These are phyloP conservation scores for Podochytrium sp. DNA, from an alignment of 192 early-diverging fungal species.

Conservation along the genomic window DNA sequence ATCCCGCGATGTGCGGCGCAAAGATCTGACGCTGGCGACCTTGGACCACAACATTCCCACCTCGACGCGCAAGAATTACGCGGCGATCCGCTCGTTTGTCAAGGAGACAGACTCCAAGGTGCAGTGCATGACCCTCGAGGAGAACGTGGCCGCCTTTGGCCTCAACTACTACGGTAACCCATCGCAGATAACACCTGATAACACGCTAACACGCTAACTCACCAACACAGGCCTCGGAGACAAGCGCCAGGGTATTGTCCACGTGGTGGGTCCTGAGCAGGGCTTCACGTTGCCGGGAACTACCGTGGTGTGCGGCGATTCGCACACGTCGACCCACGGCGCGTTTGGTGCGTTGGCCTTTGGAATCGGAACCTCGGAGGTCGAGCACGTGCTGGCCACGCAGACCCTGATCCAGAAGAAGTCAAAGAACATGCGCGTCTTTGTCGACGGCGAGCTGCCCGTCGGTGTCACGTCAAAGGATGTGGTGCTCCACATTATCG, in stretches of 20 bases:
- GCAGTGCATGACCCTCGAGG: conserved; percentile 69
- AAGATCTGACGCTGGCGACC: conserved; percentile 68
- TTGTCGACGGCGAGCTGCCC: conserved; percentile 50
- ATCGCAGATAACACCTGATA: neutral
- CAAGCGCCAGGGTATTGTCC: conserved; percentile 72
- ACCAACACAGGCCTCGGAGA: conserved; percentile 68
- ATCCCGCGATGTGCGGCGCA: conserved; percentile 55
- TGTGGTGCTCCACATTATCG: conserved; percentile 69
- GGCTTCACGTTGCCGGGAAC: conserved; percentile 76
- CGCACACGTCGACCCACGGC: conserved; percentile 75
- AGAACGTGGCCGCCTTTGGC: conserved; percentile 65
- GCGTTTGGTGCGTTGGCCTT: conserved; percentile 76
- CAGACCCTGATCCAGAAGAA: conserved; percentile 72
- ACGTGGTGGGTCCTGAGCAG: conserved; percentile 77
- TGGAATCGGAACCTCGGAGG: conserved; percentile 77
- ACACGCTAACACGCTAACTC: neutral
- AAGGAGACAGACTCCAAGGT: conserved; percentile 61
- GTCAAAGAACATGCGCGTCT: conserved; percentile 71
- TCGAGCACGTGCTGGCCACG: conserved; percentile 75
- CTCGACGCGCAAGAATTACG: conserved; percentile 45
- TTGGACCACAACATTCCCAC: conserved; percentile 78
- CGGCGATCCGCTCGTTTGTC: conserved; percentile 62
- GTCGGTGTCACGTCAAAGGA: conserved; percentile 69
- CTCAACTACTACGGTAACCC: conserved; percentile 52
- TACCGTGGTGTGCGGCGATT: conserved; percentile 74